Percentiles rank a stretch among this genome's conserved stretches.
Conservation (phyloP, 257 asterid genomes). For the Solanum pimpinellifolium region DNA sequence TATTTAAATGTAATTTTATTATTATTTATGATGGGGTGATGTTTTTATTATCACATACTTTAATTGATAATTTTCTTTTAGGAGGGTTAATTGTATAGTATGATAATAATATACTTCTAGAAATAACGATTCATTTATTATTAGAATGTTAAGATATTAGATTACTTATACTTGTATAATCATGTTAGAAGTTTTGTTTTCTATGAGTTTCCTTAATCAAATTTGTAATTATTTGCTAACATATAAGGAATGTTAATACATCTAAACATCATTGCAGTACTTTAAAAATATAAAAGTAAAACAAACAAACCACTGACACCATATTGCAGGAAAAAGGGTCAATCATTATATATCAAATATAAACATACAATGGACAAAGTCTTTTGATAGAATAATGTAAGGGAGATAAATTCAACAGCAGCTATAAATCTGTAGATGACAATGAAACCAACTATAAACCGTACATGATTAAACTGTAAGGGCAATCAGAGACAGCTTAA, state of each 20-base stretch:
- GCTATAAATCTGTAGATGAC: background rate
- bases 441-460: background rate
- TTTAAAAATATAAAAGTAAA: background rate
- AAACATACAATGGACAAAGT: background rate
- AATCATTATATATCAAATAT: background rate
- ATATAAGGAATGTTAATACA: background rate
- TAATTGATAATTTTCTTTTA: no score
- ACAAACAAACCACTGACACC: background rate
- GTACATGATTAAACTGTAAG: background rate
- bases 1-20: no score
- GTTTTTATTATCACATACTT: no score
- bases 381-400: background rate
- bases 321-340: background rate
- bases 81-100: background rate
- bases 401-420: background rate
- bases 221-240: background rate
- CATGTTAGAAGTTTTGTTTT: no score
- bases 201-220: no score
- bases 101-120: background rate
- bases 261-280: background rate
- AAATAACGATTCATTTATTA: background rate
- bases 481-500: background rate
- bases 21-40: background rate
- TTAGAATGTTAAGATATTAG: no score
- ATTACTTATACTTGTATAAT: no score